Conservation (phyloP, 1,139 yeast genomes). For the Debaryomycetaceae sp. region DNA sequence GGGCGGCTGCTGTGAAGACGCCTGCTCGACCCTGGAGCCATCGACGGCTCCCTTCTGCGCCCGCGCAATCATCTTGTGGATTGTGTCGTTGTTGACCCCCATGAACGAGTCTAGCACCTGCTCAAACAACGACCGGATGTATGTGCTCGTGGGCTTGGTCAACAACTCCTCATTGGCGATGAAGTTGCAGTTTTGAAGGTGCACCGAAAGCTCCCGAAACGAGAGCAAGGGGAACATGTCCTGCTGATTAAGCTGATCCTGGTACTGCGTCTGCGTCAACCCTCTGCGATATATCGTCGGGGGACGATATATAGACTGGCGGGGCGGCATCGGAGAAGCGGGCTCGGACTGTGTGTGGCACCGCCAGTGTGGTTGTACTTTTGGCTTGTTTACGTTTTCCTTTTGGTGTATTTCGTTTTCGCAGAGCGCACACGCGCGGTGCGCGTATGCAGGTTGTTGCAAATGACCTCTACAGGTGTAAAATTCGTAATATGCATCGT, state of each 20-base stretch:
- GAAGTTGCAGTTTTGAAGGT: slow-evolving; percentile 63
- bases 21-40: slow-evolving; percentile 8
- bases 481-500: slow-evolving; percentile 2
- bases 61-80: slow-evolving; percentile 21
- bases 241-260: slow-evolving; percentile 10
- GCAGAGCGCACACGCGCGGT: neutral
- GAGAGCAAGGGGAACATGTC: slow-evolving; percentile 66
- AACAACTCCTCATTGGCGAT: slow-evolving; percentile 61
- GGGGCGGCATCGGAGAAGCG: slow-evolving; percentile 4
- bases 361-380: neutral
- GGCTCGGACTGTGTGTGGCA: neutral
- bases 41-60: slow-evolving; percentile 9
- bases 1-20: slow-evolving; percentile 9
- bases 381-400: slow-evolving; percentile 3
- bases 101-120: slow-evolving; percentile 70
- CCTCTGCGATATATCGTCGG: slow-evolving; percentile 6
- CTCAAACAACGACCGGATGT: slow-evolving; percentile 58
- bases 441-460: neutral
- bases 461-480: neutral
- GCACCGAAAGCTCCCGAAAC: slow-evolving; percentile 55
- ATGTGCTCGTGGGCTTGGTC: slow-evolving; percentile 61
- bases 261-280: neutral
- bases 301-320: slow-evolving; percentile 7
- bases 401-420: neutral
- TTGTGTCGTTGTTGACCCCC: slow-evolving; percentile 50